Base-by-base conservation (phyloP, 2,329 filamentous ascomycete species). In the Diplocarpon mali region DNA sequence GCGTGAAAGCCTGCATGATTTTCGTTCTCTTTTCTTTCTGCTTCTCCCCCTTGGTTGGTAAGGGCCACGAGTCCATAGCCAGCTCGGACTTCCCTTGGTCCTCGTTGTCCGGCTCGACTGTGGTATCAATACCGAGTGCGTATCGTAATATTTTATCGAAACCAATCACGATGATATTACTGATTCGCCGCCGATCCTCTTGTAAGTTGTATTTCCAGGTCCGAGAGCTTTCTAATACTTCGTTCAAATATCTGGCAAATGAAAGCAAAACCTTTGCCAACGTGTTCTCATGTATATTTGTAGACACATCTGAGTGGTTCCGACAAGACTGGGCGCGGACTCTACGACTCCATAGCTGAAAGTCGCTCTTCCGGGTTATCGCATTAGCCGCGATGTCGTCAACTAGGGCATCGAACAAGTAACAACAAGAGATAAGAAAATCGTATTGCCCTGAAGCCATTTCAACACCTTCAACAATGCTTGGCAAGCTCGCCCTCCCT, bases 151-250 rank as follows among this genome's bases (percentile, higher is more conserved):
- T 71, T 37, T 76, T 80, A 51, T 83, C 73, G 58, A 95, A 80
- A 12, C 82, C 74, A 5, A 72, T 72, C 20, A 85, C 73, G 20
- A 95, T 76, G 35, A 72, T 71, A 14, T 73, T 71, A 47, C 85
- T 76, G 39, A 95, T 73, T 45, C 79, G 69, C 40, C 79, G 75
- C 35, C 82, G 78, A 53, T 89, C 81, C 20, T 79, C 69, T 10
- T 78, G 71, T 1, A 75, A 72, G 6, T 75, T 71, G 60, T 93
- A 95, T 53, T 81, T 82, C 92, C 90, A 98, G 5, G 80, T 87
- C 27, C 79, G 76, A 31, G 83, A 85, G 62, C 83, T 92, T 65
- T 94, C 88, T 54, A 93, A 83, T 6, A 93, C 76, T 58, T 94
- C 88, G 17, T 93, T 74, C 51, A 86, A 72, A 2, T 81, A 80